Base-by-base conservation (phyloP, 495 filamentous ascomycete genomes). In the Aspergillus baeticus region DNA sequence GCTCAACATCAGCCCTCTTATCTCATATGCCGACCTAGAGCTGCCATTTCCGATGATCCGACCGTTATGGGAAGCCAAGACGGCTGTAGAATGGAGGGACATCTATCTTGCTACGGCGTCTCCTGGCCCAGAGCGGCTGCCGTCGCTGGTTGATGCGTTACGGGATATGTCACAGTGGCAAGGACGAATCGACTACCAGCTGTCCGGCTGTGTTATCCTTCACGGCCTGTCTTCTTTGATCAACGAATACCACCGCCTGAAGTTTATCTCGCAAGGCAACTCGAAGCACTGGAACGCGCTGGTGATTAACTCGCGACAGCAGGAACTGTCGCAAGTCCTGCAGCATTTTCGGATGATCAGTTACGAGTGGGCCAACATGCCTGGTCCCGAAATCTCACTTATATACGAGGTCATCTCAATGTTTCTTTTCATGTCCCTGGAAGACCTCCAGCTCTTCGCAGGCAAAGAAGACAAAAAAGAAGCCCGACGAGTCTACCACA, bases 21-120 rank as follows among this genome's bases (percentile, higher is more conserved):
- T 87, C 57, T 85, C 84, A 0, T 89, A 87, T 60, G 74, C 84
- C 1, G 86, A 89, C 55, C 59, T 89, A 11, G 78, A 79, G 7
- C 68, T 87, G 6, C 80, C 84, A 3, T 62, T 89, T 11, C 84
- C 85, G 0, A 74, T 73, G 22, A 69, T 78, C 0, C 75, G 78
- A 18, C 59, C 72, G 2, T 62, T 87, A 3, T 89, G 83, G 83
- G 72, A 80, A 26, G 84, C 86, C 0, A 62, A 74, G 18, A 73
- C 73, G 0, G 83, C 84, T 1, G 52, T 66, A 10, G 75, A 79
- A 51, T 89, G 85, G 82, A 84, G 84, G 57, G 65, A 72, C 10
- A 62, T 76, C 1, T 84, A 80, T 48, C 61, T 81, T 2, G 38
- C 61, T 0, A 60, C 61, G n/a, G 51, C 50, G 5, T 0, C 41